phyloP scores from a whole-genome alignment of 1,284 basidiomycete genomes.

The Mycena citricolor region DNA sequence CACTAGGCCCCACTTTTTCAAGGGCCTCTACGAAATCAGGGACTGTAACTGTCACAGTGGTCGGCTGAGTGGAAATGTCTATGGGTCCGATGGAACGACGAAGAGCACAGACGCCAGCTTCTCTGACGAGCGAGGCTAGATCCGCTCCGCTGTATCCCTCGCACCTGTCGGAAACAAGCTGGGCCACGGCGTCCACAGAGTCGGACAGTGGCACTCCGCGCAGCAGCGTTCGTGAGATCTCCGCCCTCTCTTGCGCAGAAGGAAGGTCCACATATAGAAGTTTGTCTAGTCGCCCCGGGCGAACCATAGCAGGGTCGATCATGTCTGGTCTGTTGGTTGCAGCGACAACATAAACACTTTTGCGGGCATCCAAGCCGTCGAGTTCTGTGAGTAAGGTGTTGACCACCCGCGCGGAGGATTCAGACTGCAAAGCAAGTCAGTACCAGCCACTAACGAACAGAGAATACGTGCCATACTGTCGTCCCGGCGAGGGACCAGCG shows the following conservation, averaged over 20 bases:
- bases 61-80: slow-evolving; percentile 35
- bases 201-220: slow-evolving; percentile 71
- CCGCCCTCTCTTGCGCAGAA: slow-evolving; percentile 71
- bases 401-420: slow-evolving; percentile 95
- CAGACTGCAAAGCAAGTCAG: slow-evolving; percentile 58
- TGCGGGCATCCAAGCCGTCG: slow-evolving; percentile 89
- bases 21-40: slow-evolving; percentile 78
- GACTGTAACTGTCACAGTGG: slow-evolving; percentile 49
- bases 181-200: slow-evolving; percentile 39
- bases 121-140: slow-evolving; percentile 81
- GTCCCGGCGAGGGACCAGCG: slow-evolving; percentile 91
- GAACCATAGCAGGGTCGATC: slow-evolving; percentile 98
- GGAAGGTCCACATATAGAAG: slow-evolving; percentile 96
- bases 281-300: slow-evolving; percentile 95
- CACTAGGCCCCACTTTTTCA: slow-evolving; percentile 86
- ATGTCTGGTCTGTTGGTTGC: slow-evolving; percentile 99
- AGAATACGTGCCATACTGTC: slow-evolving; percentile 74
- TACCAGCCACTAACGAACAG: not conserved
- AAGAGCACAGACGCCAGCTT: slow-evolving; percentile 87
- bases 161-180: slow-evolving; percentile 59
- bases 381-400: slow-evolving; percentile 97
- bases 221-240: slow-evolving; percentile 80
- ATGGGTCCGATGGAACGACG: slow-evolving; percentile 68
- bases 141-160: slow-evolving; percentile 92
- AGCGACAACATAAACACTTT: slow-evolving; percentile 92